Base-by-base conservation (phyloP, 192 early-diverging fungal species). In the Coemansia sp. region DNA sequence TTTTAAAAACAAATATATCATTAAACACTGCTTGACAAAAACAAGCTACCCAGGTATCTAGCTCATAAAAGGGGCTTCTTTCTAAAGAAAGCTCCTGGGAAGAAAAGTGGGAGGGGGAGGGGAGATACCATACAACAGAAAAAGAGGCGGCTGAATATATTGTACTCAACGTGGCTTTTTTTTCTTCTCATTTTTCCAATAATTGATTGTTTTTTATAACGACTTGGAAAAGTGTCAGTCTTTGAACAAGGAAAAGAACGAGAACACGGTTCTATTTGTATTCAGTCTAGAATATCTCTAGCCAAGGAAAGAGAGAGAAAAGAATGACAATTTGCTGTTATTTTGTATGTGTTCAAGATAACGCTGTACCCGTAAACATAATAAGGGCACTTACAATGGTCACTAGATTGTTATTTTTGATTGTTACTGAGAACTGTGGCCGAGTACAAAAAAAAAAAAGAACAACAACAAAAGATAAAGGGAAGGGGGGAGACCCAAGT, bases 351-450 rank as follows among this genome's bases (percentile, higher is more conserved):
- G 53, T 29, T 29, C 29, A 56, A 16, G 29, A 15, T n/a, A 56
- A 56, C 29, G 13, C 13, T 53, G 50, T 30, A 56, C 53, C 15
- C 13, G 29, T 30, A 34, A 32, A 30, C 27, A 56, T 32, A 56
- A 56, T 32, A 56, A 32, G 22, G 29, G 29, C 16, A 56, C 53
- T 15, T 32, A 56, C 53, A 56, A 56, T 56, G 29, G 29, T 7
- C 5, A 8, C 8, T 12, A 32, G 32, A 4, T 15, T 56, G 4
- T 16, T n/a, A 4, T 15, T 56, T 4, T 16, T 32, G 30, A 56
- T 56, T 56, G 53, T 56, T 56, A 34, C 29, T 50, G 22, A 50
- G 22, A 3, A 56, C 29, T 32, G 53, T 56, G 53, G 53, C 53
- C 53, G n/a, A 56, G 53, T 56, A 16, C 29, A 56, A 9, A 12